Conservation (phyloP, 768 basidiomycete species). For the Cystobasidiopsis lactophilus region DNA sequence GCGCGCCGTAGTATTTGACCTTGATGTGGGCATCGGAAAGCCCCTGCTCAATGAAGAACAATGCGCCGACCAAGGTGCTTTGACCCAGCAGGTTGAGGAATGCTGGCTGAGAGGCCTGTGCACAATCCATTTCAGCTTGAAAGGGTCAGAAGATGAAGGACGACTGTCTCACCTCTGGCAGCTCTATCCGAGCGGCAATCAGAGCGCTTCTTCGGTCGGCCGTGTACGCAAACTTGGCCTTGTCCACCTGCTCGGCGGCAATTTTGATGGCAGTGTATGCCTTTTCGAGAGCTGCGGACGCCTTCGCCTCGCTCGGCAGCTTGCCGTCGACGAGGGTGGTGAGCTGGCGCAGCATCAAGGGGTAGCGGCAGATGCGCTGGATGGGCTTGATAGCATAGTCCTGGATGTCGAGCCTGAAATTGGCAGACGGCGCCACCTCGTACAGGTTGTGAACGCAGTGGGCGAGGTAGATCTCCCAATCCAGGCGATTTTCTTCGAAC, state of each 20-base stretch:
- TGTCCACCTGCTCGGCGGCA: slow-evolving; percentile 57
- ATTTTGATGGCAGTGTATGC: slow-evolving; percentile 46
- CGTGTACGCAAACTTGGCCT: slow-evolving; percentile 36
- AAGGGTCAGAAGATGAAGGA: neutral
- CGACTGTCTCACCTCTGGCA: neutral
- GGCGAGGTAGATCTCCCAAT: slow-evolving; percentile 70
- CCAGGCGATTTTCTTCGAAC: slow-evolving; percentile 38
- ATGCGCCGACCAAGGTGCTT: slow-evolving; percentile 56
- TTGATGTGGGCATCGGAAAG: slow-evolving; percentile 25
- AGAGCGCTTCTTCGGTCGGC: neutral
- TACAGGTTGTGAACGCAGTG: slow-evolving; percentile 39
- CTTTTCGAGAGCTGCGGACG: slow-evolving; percentile 19
- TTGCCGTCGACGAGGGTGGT: slow-evolving; percentile 11
- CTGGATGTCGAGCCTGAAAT: slow-evolving; percentile 26
- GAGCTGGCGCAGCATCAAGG: slow-evolving; percentile 62
- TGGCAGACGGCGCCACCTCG: slow-evolving; percentile 5
- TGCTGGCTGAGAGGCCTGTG: slow-evolving; percentile 19
- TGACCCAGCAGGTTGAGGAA: slow-evolving; percentile 44
- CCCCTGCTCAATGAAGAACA: slow-evolving; percentile 65
- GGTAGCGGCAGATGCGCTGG: slow-evolving; percentile 87
- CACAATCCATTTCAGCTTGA: neutral
- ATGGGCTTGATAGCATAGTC: slow-evolving; percentile 97
- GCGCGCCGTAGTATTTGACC: slow-evolving; percentile 51
- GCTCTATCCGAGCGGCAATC: neutral
- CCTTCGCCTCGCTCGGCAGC: neutral